phyloP scores from a whole-genome alignment of 208 protist species.

The Leptomonas pyrrhocoris region DNA sequence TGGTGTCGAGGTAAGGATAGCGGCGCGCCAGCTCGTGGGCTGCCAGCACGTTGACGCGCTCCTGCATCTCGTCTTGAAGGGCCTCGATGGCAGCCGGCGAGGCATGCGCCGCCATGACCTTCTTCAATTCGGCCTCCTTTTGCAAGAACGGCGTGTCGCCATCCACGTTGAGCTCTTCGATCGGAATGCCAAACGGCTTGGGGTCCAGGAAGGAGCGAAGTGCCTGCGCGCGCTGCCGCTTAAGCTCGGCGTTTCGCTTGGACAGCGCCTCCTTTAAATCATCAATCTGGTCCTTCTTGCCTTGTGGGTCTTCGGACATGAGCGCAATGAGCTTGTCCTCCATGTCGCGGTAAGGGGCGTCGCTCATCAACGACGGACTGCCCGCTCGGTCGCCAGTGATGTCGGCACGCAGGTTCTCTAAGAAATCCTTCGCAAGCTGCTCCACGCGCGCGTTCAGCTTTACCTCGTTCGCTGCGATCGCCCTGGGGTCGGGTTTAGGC shows the following conservation, averaged over 20 bases:
- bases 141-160: conserved; percentile 36
- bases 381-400: conserved; percentile 34
- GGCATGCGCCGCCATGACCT: conserved; percentile 4
- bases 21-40: conserved; percentile 30
- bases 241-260: conserved; percentile 45
- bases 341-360: conserved; percentile 52
- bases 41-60: conserved; percentile 56
- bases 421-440: conserved; percentile 41
- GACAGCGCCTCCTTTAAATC: conserved; percentile 49
- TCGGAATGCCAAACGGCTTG: conserved; percentile 46
- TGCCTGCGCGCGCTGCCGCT: conserved; percentile 27
- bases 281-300: conserved; percentile 35
- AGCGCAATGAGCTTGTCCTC: conserved; percentile 50
- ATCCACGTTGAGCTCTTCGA: conserved; percentile 47
- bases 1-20: conserved; percentile 38
- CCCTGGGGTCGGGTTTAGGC: conserved; percentile 23
- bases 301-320: conserved; percentile 39
- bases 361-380: conserved; percentile 36
- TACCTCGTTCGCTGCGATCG: conserved; percentile 39
- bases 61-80: conserved; percentile 39
- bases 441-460: conserved; percentile 41
- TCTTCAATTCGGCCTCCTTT: conserved; percentile 29
- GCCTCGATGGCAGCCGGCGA: background rate
- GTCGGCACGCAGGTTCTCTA: conserved; percentile 35
- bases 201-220: conserved; percentile 44